Conservation (phyloP, 2,329 filamentous ascomycete genomes). For the Amauroascus verrucosus region DNA sequence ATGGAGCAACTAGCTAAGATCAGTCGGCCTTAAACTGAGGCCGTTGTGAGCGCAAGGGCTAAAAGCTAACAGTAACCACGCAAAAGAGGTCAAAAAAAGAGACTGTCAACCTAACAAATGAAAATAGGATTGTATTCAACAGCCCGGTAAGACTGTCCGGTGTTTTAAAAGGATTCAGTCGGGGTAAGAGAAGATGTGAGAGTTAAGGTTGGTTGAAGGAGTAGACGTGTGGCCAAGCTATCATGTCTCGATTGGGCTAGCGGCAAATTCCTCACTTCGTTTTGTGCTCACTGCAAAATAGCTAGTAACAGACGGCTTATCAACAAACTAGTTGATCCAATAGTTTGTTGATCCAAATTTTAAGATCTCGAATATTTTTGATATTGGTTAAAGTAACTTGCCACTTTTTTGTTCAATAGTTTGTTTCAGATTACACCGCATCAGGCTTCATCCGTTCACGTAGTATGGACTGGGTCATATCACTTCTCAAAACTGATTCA, state of each 20-base stretch:
- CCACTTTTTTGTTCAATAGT: not conserved
- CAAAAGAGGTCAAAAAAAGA: constrained; percentile 4
- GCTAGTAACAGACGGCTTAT: not conserved
- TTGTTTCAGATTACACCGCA: not conserved
- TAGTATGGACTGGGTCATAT: not conserved
- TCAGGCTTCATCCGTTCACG: not conserved
- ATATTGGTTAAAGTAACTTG: not conserved
- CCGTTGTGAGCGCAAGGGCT: not conserved
- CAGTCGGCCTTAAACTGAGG: constrained; percentile 12
- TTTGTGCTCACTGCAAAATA: not conserved
- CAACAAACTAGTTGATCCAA: not conserved
- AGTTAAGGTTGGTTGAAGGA: constrained; percentile 16
- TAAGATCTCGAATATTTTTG: not conserved
- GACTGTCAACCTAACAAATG: not conserved
- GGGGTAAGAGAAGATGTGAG: constrained; percentile 11
- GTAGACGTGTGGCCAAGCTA: constrained; percentile 32
- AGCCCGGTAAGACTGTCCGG: constrained; percentile 3
- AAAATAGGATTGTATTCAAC: not conserved
- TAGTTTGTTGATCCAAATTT: too few species aligned
- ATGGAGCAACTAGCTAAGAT: constrained; percentile 25
- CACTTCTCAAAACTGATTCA: constrained; percentile 14
- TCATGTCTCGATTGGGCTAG: constrained; percentile 36
- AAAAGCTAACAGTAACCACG: not conserved
- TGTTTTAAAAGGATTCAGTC: not conserved
- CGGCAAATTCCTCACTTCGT: constrained; percentile 18